A percentile compares a stretch with the other conserved stretches of the same genome.
Evolutionary conservation across 2,329 filamentous ascomycete species (phyloP).

Genomic region (Thelonectria olida): DNA sequence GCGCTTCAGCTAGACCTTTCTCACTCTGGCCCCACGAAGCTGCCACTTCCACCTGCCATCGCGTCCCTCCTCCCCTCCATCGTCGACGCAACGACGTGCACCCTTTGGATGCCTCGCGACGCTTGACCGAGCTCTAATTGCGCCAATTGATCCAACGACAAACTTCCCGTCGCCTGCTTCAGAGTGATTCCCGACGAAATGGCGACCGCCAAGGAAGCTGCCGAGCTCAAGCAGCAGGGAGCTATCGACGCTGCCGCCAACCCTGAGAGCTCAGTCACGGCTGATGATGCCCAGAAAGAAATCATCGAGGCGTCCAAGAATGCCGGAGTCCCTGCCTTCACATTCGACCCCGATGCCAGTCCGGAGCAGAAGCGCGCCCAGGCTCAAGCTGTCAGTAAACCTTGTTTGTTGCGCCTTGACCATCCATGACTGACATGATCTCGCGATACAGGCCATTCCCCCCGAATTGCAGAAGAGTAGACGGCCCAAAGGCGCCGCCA

Average conservation of each 20-base stretch:
- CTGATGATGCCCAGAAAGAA: conserved; percentile 76
- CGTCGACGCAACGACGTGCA: conserved; percentile 11
- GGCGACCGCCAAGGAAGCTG: conserved; percentile 46
- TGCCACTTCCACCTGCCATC: conserved; percentile 15
- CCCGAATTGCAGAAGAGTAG: conserved; percentile 47
- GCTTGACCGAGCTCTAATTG: conserved; percentile 21
- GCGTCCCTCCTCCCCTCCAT: conserved; percentile 2
- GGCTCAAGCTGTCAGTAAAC: conserved; percentile 72
- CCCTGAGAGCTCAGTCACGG: conserved; percentile 71
- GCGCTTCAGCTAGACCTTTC: neutral
- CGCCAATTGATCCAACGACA: conserved; percentile 34
- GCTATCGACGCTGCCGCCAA: conserved; percentile 80
- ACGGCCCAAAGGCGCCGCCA: conserved; percentile 68
- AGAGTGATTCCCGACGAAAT: conserved; percentile 40
- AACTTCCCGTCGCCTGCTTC: conserved; percentile 19
- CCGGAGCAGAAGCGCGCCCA: conserved; percentile 86
- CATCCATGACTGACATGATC: conserved; percentile 17
- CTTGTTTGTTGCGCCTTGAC: neutral
- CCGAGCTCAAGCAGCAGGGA: conserved; percentile 83
- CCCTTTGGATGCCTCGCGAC: conserved; percentile 33
- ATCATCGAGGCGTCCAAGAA: conserved; percentile 81
- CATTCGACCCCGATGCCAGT: conserved; percentile 87
- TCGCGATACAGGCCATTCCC: conserved; percentile 46
- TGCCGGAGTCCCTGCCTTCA: conserved; percentile 81
- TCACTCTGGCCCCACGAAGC: conserved; percentile 9